A percentile compares a stretch with the other conserved stretches of the same genome.
Conservation (phyloP, 2,329 filamentous ascomycete species). For the Teratosphaeria epicoccoides region DNA sequence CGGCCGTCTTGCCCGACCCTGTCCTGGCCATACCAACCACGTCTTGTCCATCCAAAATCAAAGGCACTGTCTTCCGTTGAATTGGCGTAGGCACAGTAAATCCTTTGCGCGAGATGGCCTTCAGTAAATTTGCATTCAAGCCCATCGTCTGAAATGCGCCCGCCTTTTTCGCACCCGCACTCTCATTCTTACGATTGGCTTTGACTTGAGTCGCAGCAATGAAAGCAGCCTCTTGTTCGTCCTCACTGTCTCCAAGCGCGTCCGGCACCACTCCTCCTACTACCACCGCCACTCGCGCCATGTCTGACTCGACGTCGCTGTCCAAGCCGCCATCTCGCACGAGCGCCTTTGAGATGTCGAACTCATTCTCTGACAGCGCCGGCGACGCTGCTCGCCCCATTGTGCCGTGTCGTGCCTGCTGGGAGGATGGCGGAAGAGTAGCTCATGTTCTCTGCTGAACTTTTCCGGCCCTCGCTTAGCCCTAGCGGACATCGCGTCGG, state of each 20-base stretch:
- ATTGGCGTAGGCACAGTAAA: slow-evolving; percentile 96
- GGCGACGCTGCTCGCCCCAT: slow-evolving; percentile 73
- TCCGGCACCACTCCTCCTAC: slow-evolving; percentile 7
- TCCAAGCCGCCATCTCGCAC: slow-evolving; percentile 48
- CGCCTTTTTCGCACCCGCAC: slow-evolving; percentile 73
- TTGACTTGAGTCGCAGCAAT: slow-evolving; percentile 81
- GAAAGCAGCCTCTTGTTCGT: slow-evolving; percentile 61
- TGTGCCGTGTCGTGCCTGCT: slow-evolving; percentile 5
- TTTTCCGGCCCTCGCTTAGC: neutral
- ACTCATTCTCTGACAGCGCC: slow-evolving; percentile 74
- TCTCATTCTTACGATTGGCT: slow-evolving; percentile 79
- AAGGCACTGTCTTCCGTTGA: slow-evolving; percentile 89
- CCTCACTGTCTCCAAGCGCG: slow-evolving; percentile 31
- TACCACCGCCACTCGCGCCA: neutral
- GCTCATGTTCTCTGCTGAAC: neutral
- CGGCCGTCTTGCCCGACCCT: slow-evolving; percentile 96
- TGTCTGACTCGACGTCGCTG: slow-evolving; percentile 33
- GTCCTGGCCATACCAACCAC: slow-evolving; percentile 98
- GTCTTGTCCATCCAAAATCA: slow-evolving; percentile 81
- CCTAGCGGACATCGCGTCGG: neutral
- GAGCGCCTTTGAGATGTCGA: slow-evolving; percentile 75
- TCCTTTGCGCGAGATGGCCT: slow-evolving; percentile 85
- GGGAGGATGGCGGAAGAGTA: neutral
- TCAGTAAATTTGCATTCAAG: slow-evolving; percentile 70
- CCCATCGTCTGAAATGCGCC: slow-evolving; percentile 96